Evolutionary conservation across 2,329 filamentous ascomycete species (phyloP).

Genomic region (Lizonia empirigonia): DNA sequence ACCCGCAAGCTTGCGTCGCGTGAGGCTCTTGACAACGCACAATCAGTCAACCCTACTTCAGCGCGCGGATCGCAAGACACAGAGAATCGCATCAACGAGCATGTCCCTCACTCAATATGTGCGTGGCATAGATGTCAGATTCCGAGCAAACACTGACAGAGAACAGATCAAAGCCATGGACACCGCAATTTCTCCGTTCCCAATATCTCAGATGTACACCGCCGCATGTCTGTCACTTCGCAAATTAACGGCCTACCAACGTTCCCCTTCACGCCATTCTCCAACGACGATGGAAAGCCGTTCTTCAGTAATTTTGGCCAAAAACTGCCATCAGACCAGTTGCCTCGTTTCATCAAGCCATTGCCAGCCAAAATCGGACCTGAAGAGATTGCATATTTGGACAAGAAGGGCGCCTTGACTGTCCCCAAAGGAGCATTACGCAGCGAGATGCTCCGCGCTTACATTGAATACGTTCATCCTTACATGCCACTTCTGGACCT

Average conservation of each 20-base stretch:
- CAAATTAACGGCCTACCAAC: conserved; percentile 42
- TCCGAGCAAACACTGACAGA: neutral
- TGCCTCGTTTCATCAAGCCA: conserved; percentile 76
- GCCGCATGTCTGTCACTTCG: conserved; percentile 51
- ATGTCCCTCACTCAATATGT: conserved; percentile 70
- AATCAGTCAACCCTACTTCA: conserved; percentile 36
- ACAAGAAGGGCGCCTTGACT: conserved; percentile 81
- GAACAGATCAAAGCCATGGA: conserved; percentile 57
- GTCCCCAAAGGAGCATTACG: conserved; percentile 74
- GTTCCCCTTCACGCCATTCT: conserved; percentile 46
- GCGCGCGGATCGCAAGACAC: conserved; percentile 51
- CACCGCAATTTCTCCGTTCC: conserved; percentile 46
- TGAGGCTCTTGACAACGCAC: conserved; percentile 45
- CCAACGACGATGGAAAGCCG: conserved; percentile 35
- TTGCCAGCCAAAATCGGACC: conserved; percentile 75
- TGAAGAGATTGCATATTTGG: conserved; percentile 83
- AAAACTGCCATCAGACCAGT: conserved; percentile 52
- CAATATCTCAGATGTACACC: conserved; percentile 53
- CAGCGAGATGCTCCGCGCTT: conserved; percentile 79
- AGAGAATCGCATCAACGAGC: conserved; percentile 58
- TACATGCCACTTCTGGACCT: conserved; percentile 87
- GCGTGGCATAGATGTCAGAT: conserved; percentile 40
- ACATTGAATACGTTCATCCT: conserved; percentile 88
- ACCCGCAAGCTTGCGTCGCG: conserved; percentile 49
- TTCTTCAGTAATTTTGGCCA: conserved; percentile 57